Base-by-base conservation (phyloP, 768 basidiomycete species). In the Mycena rosella region DNA sequence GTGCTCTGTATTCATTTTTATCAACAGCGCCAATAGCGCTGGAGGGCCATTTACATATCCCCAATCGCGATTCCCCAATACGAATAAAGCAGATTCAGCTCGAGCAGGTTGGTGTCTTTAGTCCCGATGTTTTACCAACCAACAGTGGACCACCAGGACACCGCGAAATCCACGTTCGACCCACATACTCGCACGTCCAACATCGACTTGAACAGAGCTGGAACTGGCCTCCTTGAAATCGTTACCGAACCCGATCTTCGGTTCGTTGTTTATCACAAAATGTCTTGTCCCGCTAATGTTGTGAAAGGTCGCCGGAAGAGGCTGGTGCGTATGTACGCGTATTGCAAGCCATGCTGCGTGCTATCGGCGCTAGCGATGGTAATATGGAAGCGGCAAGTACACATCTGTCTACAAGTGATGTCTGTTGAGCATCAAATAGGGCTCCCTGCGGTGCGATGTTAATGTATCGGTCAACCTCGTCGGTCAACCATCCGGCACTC, bases 11-110 rank as follows among this genome's bases (percentile, higher is more conserved):
- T 54, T 52, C 26, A 65, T 38, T 47, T 42, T 59, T 32, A 26
- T 27, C 47, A 49, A 22, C 74, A 98, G 96, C 90, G 36, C 95
- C 96, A 0, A 79, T 98, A 52, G 95, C 96, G 0, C 85, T 78
- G 4, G 84, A 86, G 49, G 96, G 96, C 3, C 69, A 78, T 26
- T 76, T 98, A 18, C 71, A 75, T 11, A 78, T 91, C 32, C 75
- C 83, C 3, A 80, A 79, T 40, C 75, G 69, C 9, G 78, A 78
- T 58, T 58, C 81, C 73, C 69, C 77, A 8, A 90, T 98, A n/a
- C 84, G 96, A 18, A 93, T 99, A 60, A 91, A 94, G 59, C 98
- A 99, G 78, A 88, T 99, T 42, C 98, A 99, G 74, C 85, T 99
- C 0, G 98, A 99, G 79, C 97, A 98, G 86, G 96, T 95, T 40